These are phyloP conservation scores for Emmonsiellopsis sp. DNA, from an alignment of 2,329 filamentous ascomycete genomes.

Conservation along the genomic window DNA sequence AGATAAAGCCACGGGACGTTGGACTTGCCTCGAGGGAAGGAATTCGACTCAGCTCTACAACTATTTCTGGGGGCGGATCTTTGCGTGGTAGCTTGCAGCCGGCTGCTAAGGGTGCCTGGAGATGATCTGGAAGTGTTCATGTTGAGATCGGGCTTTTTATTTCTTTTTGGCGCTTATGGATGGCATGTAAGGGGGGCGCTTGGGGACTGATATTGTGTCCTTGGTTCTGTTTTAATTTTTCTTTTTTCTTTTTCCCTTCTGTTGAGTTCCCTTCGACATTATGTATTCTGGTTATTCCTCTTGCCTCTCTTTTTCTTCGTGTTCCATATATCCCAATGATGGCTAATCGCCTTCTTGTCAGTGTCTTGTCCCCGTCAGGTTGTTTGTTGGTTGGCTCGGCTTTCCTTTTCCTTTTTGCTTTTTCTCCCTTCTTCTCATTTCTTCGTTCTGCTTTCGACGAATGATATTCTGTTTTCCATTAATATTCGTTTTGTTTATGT, in stretches of 20 bases:
- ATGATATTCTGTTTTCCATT: neutral
- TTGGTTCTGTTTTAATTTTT: neutral
- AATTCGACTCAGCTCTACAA: slow-evolving; percentile 29
- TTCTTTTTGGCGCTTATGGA: slow-evolving; percentile 1
- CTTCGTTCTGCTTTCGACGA: slow-evolving; percentile 7
- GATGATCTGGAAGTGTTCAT: slow-evolving; percentile 12
- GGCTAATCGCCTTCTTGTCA: neutral
- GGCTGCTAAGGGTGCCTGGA: slow-evolving; percentile 19
- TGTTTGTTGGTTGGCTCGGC: no score
- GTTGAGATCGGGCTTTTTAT: slow-evolving; percentile 3
- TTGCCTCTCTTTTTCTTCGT: neutral
- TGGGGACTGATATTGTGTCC: neutral
- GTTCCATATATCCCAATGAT: neutral
- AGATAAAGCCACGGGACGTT: slow-evolving; percentile 30
- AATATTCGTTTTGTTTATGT: neutral
- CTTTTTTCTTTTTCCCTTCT: neutral
- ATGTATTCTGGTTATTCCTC: neutral
- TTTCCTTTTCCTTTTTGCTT: slow-evolving; percentile 6
- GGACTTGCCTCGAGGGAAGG: slow-evolving; percentile 31
- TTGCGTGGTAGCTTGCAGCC: slow-evolving; percentile 23
- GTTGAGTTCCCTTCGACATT: neutral
- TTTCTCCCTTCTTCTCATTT: slow-evolving; percentile 11
- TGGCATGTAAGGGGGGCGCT: neutral
- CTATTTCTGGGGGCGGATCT: slow-evolving; percentile 25
- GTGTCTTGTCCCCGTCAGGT: neutral